Conservation (phyloP, 169 alveolate genomes). For the Eimeria maxima region DNA sequence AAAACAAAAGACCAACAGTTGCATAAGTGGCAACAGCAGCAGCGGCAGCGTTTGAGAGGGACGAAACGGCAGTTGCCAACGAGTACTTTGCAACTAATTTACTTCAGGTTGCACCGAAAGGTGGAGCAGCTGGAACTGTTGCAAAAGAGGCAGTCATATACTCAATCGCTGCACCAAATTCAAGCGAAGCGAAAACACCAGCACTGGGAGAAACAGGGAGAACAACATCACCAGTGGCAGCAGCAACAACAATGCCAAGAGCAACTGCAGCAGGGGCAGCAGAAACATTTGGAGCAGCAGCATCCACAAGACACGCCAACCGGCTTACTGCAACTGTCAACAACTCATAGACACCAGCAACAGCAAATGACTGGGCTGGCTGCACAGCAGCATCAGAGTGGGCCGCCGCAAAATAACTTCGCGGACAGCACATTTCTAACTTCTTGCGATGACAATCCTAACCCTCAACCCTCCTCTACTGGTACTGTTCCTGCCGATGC, state of each 20-base stretch:
- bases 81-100: conserved; percentile 10
- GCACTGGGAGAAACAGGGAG: neutral
- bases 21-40: conserved; percentile 30
- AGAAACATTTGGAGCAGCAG: neutral
- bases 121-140: conserved; percentile 41
- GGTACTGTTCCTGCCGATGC: neutral
- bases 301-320: neutral
- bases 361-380: neutral
- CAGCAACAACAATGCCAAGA: conserved; percentile 10
- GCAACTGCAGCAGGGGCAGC: neutral
- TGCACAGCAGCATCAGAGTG: neutral
- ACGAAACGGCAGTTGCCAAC: conserved; percentile 44
- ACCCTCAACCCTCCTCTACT: neutral
- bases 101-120: conserved; percentile 10
- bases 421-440: conserved; percentile 18
- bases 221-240: neutral
- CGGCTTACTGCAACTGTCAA: neutral
- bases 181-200: neutral
- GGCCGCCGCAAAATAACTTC: neutral
- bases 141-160: conserved; percentile 33
- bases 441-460: neutral
- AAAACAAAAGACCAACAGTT: neutral
- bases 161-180: neutral
- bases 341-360: neutral
- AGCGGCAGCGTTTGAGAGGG: neutral